Base-by-base conservation (phyloP, 306 rosid genomes). In the Gastrolobium villosum region DNA sequence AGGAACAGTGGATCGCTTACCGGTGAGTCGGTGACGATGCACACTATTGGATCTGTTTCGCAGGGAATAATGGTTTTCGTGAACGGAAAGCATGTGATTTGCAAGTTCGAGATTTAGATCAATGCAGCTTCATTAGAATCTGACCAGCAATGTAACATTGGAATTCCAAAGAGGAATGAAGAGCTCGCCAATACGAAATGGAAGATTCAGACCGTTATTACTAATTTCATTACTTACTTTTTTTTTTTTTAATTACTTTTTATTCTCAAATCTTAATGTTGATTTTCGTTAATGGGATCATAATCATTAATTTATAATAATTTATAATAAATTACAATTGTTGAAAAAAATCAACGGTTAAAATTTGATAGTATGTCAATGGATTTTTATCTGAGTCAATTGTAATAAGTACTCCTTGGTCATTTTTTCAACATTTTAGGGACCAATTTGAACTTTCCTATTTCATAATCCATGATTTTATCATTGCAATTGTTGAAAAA, bases 1-100 rank as follows among this genome's bases (percentile, higher is more conserved):
- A 52, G 32, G 70, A 68, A 13, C 32, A 53, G 76, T 59, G 78
- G 67, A 77, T 84, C 75, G 46, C 60, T 81, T 66, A 77, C 88
- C 55, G 74, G 65, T 35, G 81, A 72, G 54, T 48, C 64, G 75
- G 46, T 37, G 77, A 7, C 14, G 81, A 26, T 46, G 74, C 30
- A 41, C 15, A 40, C 49, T 59, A 14, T 52, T 52, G 5, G 85
- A 81, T 84, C 81, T 65, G 76, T 49, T 44, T 46, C 35, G 73
- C 72, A 46, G 76, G 68, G 64, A 80, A 31, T 57, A 70, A 64
- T 40, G 65, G 14, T 34, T 70, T 40, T 60, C 34, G 44, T 40
- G 36, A 30, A 65, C 11, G 36, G 35, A 32, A 49, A 72, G 31
- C 43, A 10, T 60, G 48, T 31, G 80, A 72, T 72, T 55, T 36